Percentiles rank a stretch among this genome's conserved stretches.
Conservation (phyloP, 805 yeast species). For the Candida pseudofarinosa region DNA sequence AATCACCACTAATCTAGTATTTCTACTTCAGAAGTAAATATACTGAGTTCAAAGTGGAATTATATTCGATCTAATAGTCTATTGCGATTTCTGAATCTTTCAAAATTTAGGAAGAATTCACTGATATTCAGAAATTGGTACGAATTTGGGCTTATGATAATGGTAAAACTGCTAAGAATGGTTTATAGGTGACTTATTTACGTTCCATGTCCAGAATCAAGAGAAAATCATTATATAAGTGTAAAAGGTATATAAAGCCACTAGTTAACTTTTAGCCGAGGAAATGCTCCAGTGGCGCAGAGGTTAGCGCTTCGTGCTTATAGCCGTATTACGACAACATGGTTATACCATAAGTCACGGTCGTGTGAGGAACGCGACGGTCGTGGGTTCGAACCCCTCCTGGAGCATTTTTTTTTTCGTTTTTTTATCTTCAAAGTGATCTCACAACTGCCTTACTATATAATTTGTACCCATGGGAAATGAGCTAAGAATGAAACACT, state of each 20-base stretch:
- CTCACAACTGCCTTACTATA: no score
- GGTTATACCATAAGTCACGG: conserved; percentile 47
- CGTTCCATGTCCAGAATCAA: no score
- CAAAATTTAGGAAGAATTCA: no score
- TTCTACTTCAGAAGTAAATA: background rate
- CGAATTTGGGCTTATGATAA: no score
- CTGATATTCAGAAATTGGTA: no score
- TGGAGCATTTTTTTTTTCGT: conserved; percentile 43
- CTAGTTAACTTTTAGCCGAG: background rate
- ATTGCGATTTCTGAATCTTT: no score
- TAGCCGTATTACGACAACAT: conserved; percentile 41
- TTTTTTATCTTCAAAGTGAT: no score
- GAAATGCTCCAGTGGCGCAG: conserved; percentile 47
- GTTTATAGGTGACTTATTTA: no score
- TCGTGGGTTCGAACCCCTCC: conserved; percentile 54
- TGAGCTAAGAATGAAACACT: no score
- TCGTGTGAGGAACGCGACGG: conserved; percentile 56
- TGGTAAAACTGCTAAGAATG: no score
- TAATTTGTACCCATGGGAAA: no score
- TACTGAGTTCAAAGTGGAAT: background rate
- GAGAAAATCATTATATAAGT: no score
- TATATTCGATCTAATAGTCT: background rate
- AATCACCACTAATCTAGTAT: background rate
- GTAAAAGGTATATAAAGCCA: background rate
- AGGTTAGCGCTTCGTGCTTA: conserved; percentile 55